A percentile compares a stretch with the other conserved stretches of the same genome.
Conservation (phyloP, 805 yeast genomes). For the Torulaspora maleeae region DNA sequence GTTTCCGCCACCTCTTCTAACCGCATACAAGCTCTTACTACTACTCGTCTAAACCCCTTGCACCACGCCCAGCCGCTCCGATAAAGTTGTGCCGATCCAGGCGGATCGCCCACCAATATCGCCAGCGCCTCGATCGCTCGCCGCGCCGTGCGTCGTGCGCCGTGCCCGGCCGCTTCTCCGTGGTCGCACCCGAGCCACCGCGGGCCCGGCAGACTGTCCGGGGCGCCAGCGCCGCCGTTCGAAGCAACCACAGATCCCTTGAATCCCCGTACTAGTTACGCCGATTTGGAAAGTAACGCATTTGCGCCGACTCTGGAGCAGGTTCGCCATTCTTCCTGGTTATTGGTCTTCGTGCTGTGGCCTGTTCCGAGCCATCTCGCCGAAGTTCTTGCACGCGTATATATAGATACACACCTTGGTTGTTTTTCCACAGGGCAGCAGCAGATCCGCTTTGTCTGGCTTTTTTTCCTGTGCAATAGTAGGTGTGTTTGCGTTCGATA, state of each 20-base stretch:
- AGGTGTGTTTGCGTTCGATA: background rate
- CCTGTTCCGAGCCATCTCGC: no score
- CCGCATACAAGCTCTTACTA: background rate
- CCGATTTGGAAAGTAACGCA: slow-evolving; percentile 1
- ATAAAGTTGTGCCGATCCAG: slow-evolving; percentile 3
- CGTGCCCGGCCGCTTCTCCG: background rate
- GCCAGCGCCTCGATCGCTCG: background rate
- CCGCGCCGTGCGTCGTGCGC: background rate
- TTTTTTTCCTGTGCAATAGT: background rate
- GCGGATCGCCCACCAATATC: background rate
- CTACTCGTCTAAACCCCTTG: background rate
- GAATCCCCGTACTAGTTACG: background rate
- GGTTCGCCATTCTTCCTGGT: background rate
- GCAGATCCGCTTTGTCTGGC: background rate
- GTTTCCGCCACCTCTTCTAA: slow-evolving; percentile 8
- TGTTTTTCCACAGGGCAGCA: background rate
- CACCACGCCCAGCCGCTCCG: background rate
- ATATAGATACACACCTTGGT: background rate
- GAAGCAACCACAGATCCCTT: background rate
- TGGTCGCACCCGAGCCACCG: slow-evolving; percentile 4
- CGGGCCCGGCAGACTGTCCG: background rate
- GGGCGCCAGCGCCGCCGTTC: background rate
- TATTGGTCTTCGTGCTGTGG: background rate
- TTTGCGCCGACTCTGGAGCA: background rate
- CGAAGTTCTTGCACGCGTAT: no score